Evolutionary conservation across 2,329 filamentous ascomycete genomes (phyloP), one percentile per base, ranked within the genome.

Genomic region (Pseudonectria buxi): DNA sequence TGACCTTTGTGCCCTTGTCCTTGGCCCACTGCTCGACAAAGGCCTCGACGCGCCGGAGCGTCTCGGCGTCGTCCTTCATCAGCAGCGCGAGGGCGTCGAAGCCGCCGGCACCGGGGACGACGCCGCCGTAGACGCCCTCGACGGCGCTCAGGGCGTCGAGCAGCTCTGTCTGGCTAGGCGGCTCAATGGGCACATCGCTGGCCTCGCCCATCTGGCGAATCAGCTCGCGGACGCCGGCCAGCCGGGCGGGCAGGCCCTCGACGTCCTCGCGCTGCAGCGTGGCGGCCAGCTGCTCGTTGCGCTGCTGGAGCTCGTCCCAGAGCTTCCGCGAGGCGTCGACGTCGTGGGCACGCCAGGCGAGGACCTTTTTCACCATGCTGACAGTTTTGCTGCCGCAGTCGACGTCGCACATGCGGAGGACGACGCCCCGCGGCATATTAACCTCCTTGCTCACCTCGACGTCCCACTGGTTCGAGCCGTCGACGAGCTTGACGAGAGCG

Each of bases 311-410:
- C 2, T 74, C 68, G 30, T 74, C 72, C 87, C 89, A 96, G 13
- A 95, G 68, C 41, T 61, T 53, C 43, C 77, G 75, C 2, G 88
- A 81, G n/a, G 71, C 74, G 3, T 71, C 70, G 0, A 70, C 64
- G 14, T 86, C 77, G 31, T 72, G 62, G 32, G 76, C 74, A 33
- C 84, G 72, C 92, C 92, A 98, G 24, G 75, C 74, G 3, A 96
- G 71, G 11, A 98, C 86, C 56, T 86, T 77, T 65, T 90, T 94
- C 26, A 95, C 92, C 92, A 98, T 96, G 11, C 87, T 77, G 0
- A 94, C 89, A 7, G 90, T 96, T 66, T 94, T 78, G 32, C 83
- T 90, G 24, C 92, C 92, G 56, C 89, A 95, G 57, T 94, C 86
- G 6, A 98, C 92, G 56, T 98, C 92, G 55, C 88, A 95, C 82